Evolutionary conservation across 2,329 filamentous ascomycete genomes (phyloP).

Genomic region (Trichoderma semiorbis): DNA sequence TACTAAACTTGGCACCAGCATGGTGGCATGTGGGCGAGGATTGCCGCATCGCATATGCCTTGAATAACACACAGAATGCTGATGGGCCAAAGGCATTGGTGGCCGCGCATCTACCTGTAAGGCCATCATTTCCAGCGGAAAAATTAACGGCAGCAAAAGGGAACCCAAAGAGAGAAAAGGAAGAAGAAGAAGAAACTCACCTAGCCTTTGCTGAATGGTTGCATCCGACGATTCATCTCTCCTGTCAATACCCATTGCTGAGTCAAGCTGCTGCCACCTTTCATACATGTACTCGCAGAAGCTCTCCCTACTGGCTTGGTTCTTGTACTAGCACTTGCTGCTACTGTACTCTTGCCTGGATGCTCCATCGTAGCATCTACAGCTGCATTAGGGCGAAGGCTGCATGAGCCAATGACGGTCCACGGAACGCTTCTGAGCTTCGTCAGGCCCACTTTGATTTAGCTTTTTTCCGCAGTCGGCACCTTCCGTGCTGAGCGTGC

Average conservation of each 20-base stretch:
- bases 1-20: not conserved
- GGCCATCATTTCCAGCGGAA: not conserved
- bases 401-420: not conserved
- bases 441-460: not conserved
- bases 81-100: not conserved
- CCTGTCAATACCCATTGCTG: not conserved
- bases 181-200: not conserved
- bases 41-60: not conserved
- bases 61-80: not conserved
- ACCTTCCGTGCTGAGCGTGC: slow-evolving; percentile 10
- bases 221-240: not conserved
- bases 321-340: not conserved
- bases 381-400: not conserved
- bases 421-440: not conserved
- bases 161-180: not conserved
- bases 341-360: not conserved
- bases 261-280: not conserved
- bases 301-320: not conserved
- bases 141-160: not conserved
- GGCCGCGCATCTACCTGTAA: not conserved
- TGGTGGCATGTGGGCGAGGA: not conserved
- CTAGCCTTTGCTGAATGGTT: not conserved
- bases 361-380: not conserved
- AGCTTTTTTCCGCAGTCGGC: slow-evolving; percentile 17
- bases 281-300: not conserved